Evolutionary conservation across 2,329 filamentous ascomycete species (phyloP), one percentile per base, ranked within the genome.

Genomic region (Didymella pinodella): DNA sequence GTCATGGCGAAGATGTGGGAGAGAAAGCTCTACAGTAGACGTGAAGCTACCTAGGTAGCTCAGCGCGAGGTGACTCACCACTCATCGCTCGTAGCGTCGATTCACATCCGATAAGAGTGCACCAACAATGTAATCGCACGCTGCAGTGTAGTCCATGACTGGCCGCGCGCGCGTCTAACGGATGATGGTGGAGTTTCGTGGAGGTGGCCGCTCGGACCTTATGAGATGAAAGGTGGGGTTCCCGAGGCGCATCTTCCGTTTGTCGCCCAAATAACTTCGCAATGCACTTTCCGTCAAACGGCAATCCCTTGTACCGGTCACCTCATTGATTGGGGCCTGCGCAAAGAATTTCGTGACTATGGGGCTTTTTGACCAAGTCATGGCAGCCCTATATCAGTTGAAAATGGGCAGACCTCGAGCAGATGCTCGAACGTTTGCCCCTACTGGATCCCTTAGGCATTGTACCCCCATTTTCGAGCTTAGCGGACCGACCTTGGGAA

Each of bases 401-500:
- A 69, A 67, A 66, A 71, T 71, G 69, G 70, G 64, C 61, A 65
- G 57, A 65, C 60, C 45, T 46, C 65, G 59, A 62, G 57, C 64
- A 58, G 61, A 68, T 44, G 45, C 48, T 66, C 64, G 59, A 45
- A 62, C 52, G 63, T 28, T 66, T 61, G 59, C 65, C 62, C 61
- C 62, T 56, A 56, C 53, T 57, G 50, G 57, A 54, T 57, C 64
- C 40, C 48, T 41, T 47, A 36, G 47, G 48, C 51, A 72, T 64
- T 66, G 47, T 52, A 72, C 65, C 67, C 71, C 72, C 72, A 74
- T 73, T 70, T 64, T 73, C 67, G 62, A 60, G 40, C 58, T 59
- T 66, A 65, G 65, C 58, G 63, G 56, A 57, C 61, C 40, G 32
- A 53, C 47, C 54, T 36, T 18, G 57, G 57, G 31, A 31, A 43